A percentile compares a stretch with the other conserved stretches of the same genome.
phyloP scores from a whole-genome alignment of 2,329 filamentous ascomycete species.

The Colletotrichum filicis region DNA sequence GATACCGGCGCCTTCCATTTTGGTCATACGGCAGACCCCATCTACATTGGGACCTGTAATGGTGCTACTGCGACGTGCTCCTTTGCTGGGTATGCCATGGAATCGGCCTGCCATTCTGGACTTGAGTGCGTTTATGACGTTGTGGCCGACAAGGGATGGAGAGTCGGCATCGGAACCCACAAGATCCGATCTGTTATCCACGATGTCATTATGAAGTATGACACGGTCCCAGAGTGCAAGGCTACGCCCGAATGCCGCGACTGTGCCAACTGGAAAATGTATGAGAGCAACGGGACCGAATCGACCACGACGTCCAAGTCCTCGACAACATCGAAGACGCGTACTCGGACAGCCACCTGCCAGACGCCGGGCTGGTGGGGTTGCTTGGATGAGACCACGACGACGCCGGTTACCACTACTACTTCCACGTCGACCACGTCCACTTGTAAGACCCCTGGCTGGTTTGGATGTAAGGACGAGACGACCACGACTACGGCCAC shows the following conservation, averaged over 20 bases:
- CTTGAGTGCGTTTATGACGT: constrained; percentile 92
- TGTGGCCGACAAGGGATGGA: constrained; percentile 90
- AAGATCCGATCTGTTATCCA: constrained; percentile 89
- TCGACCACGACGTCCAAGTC: constrained; percentile 72
- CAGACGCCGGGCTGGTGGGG: constrained; percentile 95
- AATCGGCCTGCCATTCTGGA: constrained; percentile 92
- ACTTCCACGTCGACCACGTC: constrained; percentile 62
- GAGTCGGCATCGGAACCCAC: constrained; percentile 90
- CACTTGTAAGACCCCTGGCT: constrained; percentile 71
- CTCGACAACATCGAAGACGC: constrained; percentile 66
- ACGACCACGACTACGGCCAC: constrained; percentile 44
- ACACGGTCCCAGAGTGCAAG: constrained; percentile 80
- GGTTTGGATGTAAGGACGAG: constrained; percentile 73
- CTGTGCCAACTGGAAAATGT: constrained; percentile 94
- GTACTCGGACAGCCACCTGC: constrained; percentile 84
- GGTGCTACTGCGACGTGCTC: constrained; percentile 90
- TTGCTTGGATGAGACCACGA: constrained; percentile 75
- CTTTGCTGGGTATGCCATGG: constrained; percentile 91
- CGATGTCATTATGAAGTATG: constrained; percentile 87
- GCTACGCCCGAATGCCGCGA: constrained; percentile 85
- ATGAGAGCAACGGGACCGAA: constrained; percentile 89
- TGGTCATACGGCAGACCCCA: constrained; percentile 93
- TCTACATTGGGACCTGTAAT: constrained; percentile 95
- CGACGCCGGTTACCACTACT: constrained; percentile 51
- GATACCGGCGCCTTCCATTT: constrained; percentile 89